phyloP scores from a whole-genome alignment of 2,329 filamentous ascomycete species.

The Talaromyces sp. region DNA sequence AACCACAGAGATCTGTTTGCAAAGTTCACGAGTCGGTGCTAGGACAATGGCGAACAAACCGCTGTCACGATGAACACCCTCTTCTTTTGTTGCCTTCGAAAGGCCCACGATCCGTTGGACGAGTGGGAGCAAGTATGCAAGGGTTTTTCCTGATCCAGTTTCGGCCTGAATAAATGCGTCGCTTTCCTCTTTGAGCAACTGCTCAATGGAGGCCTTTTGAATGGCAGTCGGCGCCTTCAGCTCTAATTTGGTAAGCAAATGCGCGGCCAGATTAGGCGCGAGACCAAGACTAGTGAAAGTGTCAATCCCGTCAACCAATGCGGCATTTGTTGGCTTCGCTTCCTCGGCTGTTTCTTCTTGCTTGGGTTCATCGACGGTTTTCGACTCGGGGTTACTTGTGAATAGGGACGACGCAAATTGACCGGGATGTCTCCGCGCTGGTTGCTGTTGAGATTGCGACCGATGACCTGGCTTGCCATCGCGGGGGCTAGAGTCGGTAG shows the following conservation, averaged over 20 bases:
- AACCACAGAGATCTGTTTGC: conserved; percentile 88
- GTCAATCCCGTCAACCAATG: conserved; percentile 77
- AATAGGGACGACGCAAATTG: conserved; percentile 90
- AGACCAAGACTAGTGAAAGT: conserved; percentile 86
- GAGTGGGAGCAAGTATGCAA: conserved; percentile 92
- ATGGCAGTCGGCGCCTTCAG: conserved; percentile 93
- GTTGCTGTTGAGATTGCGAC: conserved; percentile 30
- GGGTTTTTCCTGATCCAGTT: conserved; percentile 94
- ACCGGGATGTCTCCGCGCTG: conserved; percentile 49
- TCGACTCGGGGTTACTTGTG: conserved; percentile 79
- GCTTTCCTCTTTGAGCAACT: conserved; percentile 75
- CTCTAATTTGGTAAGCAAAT: conserved; percentile 81
- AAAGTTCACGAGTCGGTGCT: conserved; percentile 89
- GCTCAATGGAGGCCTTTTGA: conserved; percentile 83
- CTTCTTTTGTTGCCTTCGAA: conserved; percentile 53
- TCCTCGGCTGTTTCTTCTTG: conserved; percentile 48
- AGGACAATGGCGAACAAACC: conserved; percentile 93
- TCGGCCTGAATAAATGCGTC: conserved; percentile 97
- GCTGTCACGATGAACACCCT: conserved; percentile 72
- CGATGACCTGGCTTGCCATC: conserved; percentile 15
- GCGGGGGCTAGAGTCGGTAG: conserved; percentile 34
- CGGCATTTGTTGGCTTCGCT: conserved; percentile 81
- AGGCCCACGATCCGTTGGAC: conserved; percentile 84
- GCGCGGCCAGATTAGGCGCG: conserved; percentile 76
- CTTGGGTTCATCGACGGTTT: conserved; percentile 53